Evolutionary conservation across 768 basidiomycete genomes (phyloP).

Genomic region (Dendrothele bispora): DNA sequence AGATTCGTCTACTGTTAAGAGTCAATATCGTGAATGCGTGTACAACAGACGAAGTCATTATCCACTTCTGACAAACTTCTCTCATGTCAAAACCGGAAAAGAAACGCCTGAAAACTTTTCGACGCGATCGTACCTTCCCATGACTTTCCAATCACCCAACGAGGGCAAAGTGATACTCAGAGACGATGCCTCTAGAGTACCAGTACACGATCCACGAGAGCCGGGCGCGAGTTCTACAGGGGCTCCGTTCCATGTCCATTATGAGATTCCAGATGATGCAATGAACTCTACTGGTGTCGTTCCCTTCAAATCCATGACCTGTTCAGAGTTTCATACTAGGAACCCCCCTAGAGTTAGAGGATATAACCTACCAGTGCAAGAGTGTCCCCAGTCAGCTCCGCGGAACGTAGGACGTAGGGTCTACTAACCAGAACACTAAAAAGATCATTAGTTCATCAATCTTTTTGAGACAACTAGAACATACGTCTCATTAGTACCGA

Average conservation of each 20-base stretch:
- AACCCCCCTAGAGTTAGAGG: background rate
- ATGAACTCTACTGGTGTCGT: slow-evolving; percentile 44
- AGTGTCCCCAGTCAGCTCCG: slow-evolving; percentile 35
- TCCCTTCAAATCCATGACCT: slow-evolving; percentile 48
- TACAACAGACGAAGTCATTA: slow-evolving; percentile 29
- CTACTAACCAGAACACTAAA: slow-evolving; percentile 47
- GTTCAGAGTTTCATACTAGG: slow-evolving; percentile 24
- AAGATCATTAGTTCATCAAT: slow-evolving; percentile 37
- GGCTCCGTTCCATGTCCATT: slow-evolving; percentile 41
- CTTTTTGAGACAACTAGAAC: too few relatives aligned
- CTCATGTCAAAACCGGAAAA: slow-evolving; percentile 3
- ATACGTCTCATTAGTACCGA: slow-evolving; percentile 47
- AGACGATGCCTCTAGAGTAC: slow-evolving; percentile 15
- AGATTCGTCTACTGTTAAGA: slow-evolving; percentile 45
- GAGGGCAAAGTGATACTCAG: slow-evolving; percentile 30
- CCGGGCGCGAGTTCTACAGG: slow-evolving; percentile 22
- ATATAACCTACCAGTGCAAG: slow-evolving; percentile 28
- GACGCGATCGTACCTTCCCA: slow-evolving; percentile 34
- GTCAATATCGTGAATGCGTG: background rate
- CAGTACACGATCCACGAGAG: slow-evolving; percentile 27
- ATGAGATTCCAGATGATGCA: slow-evolving; percentile 36
- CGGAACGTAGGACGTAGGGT: slow-evolving; percentile 53
- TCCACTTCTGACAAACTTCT: slow-evolving; percentile 48
- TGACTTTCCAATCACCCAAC: slow-evolving; percentile 46
- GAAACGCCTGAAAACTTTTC: background rate